Evolutionary conservation across 768 basidiomycete genomes (phyloP), one percentile per base, ranked within the genome.

Genomic region (Myochromella boudieri): DNA sequence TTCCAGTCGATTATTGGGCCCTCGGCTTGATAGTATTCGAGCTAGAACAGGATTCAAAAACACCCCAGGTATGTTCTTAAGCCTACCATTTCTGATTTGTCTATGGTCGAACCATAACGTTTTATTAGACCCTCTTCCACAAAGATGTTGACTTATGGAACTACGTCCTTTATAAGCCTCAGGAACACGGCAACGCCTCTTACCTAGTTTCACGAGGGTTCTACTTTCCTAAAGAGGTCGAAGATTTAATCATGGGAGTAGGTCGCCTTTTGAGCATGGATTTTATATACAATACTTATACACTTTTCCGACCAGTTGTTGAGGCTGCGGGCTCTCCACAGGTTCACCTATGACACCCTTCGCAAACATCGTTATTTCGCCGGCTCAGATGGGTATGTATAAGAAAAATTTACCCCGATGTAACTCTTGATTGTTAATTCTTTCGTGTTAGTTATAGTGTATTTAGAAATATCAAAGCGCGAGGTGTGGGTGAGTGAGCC

Each of bases 21-120:
- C 54, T 72, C 8, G 74, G 75, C 5, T 71, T 71, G 34, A 57
- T 75, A 9, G 48, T 65, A 7, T 76, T 62, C 47, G 69, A 74
- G 48, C 47, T 75, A 10, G 61, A 70, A 29, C 56, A 62, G 8
- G 44, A 39, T n/a, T 45, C 37, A 6, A 28, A 28, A 8, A 1
- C 3, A 3, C 38, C 51, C 10, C 9, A 31, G 26, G 51, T 44
- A 21, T n/a, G 22, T 26, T 7, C 7, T 40, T 22, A 4, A 21
- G 1, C 6, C 25, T 47, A 17, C 37, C 4, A 18, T 22, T 39
- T 34, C 15, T 1, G 11, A 24, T 44, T n/a, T n/a, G n/a, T n/a
- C n/a, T n/a, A n/a, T n/a, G n/a, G n/a, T 12, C 37, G 25, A 1
- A 48, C 6, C 20, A 10, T 32, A 15, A 18, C 22, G 6, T 29